Evolutionary conservation across 2,329 filamentous ascomycete genomes (phyloP).

Genomic region (Neoarthrinium moseri): DNA sequence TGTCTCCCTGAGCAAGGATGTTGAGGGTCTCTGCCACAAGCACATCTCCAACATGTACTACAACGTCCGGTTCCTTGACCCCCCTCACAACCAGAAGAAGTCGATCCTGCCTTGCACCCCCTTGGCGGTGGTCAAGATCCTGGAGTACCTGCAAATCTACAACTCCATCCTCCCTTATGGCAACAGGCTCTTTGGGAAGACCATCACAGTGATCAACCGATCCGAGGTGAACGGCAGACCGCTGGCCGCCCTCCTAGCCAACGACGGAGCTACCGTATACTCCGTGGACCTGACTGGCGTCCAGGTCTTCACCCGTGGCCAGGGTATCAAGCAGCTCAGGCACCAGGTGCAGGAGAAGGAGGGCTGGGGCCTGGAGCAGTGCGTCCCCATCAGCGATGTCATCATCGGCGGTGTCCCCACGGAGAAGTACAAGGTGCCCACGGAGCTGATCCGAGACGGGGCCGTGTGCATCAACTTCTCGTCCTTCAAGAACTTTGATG

Average conservation of each 20-base stretch:
- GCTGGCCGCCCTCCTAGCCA: constrained; percentile 87
- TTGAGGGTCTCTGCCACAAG: constrained; percentile 89
- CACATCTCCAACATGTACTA: constrained; percentile 99
- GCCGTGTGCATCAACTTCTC: constrained; percentile 99
- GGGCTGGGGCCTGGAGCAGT: constrained; percentile 76
- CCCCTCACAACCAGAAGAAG: constrained; percentile 74
- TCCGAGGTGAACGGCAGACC: constrained; percentile 94
- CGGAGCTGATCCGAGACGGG: constrained; percentile 78
- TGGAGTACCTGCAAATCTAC: constrained; percentile 95
- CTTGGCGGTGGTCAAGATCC: constrained; percentile 92
- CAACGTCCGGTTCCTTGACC: constrained; percentile 92
- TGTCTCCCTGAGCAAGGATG: constrained; percentile 85
- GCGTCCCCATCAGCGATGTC: constrained; percentile 85
- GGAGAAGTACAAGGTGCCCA: constrained; percentile 86
- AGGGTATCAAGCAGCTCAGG: constrained; percentile 78
- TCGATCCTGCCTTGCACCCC: constrained; percentile 94
- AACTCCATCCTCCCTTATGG: constrained; percentile 91
- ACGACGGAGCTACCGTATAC: constrained; percentile 94
- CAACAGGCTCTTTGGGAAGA: constrained; percentile 89
- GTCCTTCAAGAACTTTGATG: constrained; percentile 89
- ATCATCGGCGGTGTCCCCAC: constrained; percentile 91
- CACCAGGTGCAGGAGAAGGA: constrained; percentile 86
- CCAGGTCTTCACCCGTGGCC: constrained; percentile 87
- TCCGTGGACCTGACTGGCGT: constrained; percentile 90
- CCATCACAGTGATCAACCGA: constrained; percentile 93